A percentile compares a stretch with the other conserved stretches of the same genome.
phyloP scores from a whole-genome alignment of 176 grass and related monocot genomes.

The Secale cereale region DNA sequence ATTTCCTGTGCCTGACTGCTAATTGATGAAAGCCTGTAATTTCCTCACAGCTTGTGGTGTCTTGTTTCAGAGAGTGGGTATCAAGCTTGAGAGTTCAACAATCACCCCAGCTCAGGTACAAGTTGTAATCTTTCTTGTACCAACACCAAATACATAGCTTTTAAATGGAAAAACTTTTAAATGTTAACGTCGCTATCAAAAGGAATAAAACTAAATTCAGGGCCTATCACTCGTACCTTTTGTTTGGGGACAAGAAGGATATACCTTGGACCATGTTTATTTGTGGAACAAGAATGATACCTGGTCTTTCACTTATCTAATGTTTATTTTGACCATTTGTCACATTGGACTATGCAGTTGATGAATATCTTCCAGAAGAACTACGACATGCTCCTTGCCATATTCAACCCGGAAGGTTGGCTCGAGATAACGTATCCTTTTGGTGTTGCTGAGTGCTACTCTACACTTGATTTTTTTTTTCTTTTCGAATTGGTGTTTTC shows the following conservation, averaged over 20 bases:
- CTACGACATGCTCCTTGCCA: slow-evolving; percentile 71
- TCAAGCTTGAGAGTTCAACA: slow-evolving; percentile 76
- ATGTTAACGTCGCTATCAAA: neutral
- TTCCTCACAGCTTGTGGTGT: slow-evolving; percentile 13
- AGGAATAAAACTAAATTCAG: neutral
- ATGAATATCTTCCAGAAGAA: slow-evolving; percentile 92
- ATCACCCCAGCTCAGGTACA: slow-evolving; percentile 85
- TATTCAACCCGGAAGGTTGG: slow-evolving; percentile 96
- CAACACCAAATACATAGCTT: neutral
- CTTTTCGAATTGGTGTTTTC: neutral
- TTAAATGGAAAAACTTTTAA: neutral
- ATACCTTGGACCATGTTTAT: neutral
- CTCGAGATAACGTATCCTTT: slow-evolving; percentile 98
- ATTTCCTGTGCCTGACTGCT: neutral
- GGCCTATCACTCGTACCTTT: neutral
- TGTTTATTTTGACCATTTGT: neutral
- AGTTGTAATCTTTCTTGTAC: neutral
- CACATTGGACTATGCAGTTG: slow-evolving; percentile 36
- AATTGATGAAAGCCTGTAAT: neutral
- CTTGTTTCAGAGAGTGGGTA: slow-evolving; percentile 79
- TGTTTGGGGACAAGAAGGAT: neutral
- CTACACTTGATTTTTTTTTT: neutral
- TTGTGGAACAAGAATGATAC: neutral
- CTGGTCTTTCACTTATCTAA: neutral
- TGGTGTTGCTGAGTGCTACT: neutral